Base-by-base conservation (phyloP, 164 flowering plant genomes). In the Aristolochia contorta region DNA sequence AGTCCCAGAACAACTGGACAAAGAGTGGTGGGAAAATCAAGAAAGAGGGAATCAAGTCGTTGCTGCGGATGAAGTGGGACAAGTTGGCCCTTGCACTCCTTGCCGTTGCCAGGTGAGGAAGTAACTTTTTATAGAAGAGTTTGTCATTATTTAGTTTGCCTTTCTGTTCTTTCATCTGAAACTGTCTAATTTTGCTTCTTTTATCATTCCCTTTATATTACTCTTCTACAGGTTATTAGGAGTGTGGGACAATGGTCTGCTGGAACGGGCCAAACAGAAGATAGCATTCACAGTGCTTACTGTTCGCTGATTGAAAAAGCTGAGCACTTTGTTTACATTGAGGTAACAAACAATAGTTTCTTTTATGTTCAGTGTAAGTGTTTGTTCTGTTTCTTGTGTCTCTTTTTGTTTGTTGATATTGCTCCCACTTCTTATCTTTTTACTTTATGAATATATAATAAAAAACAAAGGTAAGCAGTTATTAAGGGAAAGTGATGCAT, bases 161-260 rank as follows among this genome's bases (percentile, higher is more conserved):
- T 13, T 59, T 41, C 1, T 60, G 15, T 22, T 19, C 45, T 19
- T 16, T 37, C 24, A 45, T 59, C 30, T 62, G 22, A 18, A 49
- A 49, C 22, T 18, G 19, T 49, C 54, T 43, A 27, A 27, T 27
- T 27, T 27, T 27, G n/a, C 30, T 27, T 27, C 30, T 27, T 27
- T 5, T 27, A 27, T 27, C 30, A 2, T 27, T 27, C 5, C 30
- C 30, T 27, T n/a, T 27, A 27, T 27, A 32, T 61, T 48, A 59
- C 18, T 47, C 0, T 8, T 52, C 50, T 67, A 49, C 79, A 90
- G 99, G 75, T 94, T 49, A 73, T 94, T 60, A 79, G 99, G 72
- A 94, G 99, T 72, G 97, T 91, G 57, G 84, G 97, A 66, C 99
- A 85, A 62, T 94, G 99, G 99, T 94, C 99, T 71, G 97, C 99